Base-by-base conservation (phyloP, 441 rosid genomes). In the Gossypium schwendimanii region DNA sequence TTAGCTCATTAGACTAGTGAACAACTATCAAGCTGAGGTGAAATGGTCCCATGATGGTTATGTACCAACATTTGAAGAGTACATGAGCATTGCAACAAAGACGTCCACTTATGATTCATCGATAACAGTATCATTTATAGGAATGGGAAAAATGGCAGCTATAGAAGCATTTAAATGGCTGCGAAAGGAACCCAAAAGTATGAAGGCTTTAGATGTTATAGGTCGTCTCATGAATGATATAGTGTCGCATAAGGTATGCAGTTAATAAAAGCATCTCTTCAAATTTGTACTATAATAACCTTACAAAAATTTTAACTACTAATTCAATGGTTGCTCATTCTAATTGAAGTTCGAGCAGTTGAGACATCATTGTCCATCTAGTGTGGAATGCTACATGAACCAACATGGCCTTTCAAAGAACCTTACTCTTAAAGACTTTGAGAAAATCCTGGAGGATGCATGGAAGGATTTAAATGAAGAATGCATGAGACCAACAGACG, bases 381-480 rank as follows among this genome's bases (percentile, higher is more conserved):
- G 55, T 24, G 39, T 66, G 3, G 70, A 47, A 23, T 66, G 57
- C 18, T 66, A 66, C 70, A 47, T 47, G 70, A 66, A 24, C 11
- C 4, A 66, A 50, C 33, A 23, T 11, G 15, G 31, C 20, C 36
- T n/a, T 3, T 21, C 70, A n/a, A 7, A 23, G 21, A 24, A 47
- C 5, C 33, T 23, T 6, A 28, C 70, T 0, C 11, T 66, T 9
- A 3, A 45, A 3, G 57, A 44, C 18, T 14, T 47, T 3, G 1
- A 23, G 36, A 66, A 47, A 11, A n/a, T 6, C 6, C 33, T 66
- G 6, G 57, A 44, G 2, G 53, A 20, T 23, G 54, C 20, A 0
- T 66, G 70, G 70, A 66, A 66, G 12, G 70, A 66, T 49, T 12
- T 66, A 5, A 66, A 45, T 21, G 18, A 44, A 21, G 70, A 20